These are phyloP conservation scores for Cephaloascus albidus DNA, from an alignment of 805 yeast species.

Conservation along the genomic window DNA sequence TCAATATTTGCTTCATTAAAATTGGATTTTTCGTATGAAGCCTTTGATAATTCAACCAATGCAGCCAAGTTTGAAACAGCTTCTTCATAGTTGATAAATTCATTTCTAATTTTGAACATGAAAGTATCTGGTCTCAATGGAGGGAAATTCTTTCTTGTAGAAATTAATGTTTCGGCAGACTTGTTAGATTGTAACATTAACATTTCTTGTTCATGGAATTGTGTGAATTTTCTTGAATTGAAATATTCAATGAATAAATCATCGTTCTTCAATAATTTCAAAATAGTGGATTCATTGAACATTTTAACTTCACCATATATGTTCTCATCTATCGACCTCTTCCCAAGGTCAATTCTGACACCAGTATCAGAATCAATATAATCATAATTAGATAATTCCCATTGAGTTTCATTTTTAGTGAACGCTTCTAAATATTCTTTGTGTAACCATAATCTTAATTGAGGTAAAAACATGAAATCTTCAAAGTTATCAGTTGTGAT, in stretches of 20 bases:
- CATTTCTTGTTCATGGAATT: conserved; percentile 21
- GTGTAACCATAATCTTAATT: conserved; percentile 22
- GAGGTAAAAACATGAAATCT: conserved; percentile 18
- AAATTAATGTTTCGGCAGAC: conserved; percentile 7
- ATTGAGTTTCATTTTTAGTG: conserved; percentile 10
- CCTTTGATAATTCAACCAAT: conserved; percentile 8
- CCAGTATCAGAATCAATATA: background rate
- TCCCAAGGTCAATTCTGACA: conserved; percentile 1
- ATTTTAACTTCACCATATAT: background rate
- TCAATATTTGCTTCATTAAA: too few relatives aligned
- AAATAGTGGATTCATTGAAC: background rate
- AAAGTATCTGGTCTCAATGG: conserved; percentile 23
- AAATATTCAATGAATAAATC: conserved; percentile 16
- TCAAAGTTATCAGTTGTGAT: conserved; percentile 11
- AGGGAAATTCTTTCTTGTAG: conserved; percentile 12
- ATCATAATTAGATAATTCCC: conserved; percentile 1
- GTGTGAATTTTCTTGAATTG: conserved; percentile 13
- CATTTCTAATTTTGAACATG: conserved; percentile 11
- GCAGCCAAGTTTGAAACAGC: conserved; percentile 12
- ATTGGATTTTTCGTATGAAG: background rate
- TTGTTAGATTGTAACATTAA: conserved; percentile 9
- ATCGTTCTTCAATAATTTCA: conserved; percentile 10
- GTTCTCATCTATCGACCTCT: background rate
- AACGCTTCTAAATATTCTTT: conserved; percentile 13
- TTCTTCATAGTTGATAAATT: conserved; percentile 15